Evolutionary conservation across 306 rosid genomes (phyloP), one percentile per base, ranked within the genome.

Genomic region (Cyamopsis tetragonoloba): DNA sequence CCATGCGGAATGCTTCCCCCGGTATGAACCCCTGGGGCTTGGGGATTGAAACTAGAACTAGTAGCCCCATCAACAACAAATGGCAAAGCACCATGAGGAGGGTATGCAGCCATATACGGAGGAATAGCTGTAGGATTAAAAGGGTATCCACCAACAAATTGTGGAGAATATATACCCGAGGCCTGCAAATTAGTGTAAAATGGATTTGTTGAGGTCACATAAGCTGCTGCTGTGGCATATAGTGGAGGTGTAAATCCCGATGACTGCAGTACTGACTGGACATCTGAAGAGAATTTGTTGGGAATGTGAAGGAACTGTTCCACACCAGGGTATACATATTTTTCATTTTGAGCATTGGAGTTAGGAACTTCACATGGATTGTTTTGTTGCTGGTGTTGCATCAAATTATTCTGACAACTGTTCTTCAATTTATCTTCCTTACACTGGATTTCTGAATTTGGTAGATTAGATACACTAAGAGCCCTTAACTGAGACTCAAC

Each of bases 241-340:
- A 86, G 71, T 15, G 91, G 88, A 39, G 84, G 86, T 24, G 86
- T 79, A 68, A 83, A 81, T 41, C 88, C 91, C 2, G 91, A 83
- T 65, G 91, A 78, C 66, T 83, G 91, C 23, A 80, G 80, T 38
- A 86, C 55, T 9, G 88, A 84, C 66, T 78, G 91, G n/a, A 47
- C 86, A 51, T 80, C 84, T 12, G 81, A 74, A 53, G 78, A 76
- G 48, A 78, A 80, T 70, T 86, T 80, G 74, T 68, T 46, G 18
- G 72, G 18, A 66, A 51, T 83, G 24, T 74, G 83, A 57, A 68
- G 71, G 72, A 67, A 66, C 37, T 44, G 84, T 66, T 86, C 84
- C 73, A 44, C 77, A 47, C 84, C 82, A 78, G 44, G 0, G 8
- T 68, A 53, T 24, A 66, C 11, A 38, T 9, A 64, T 43, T 75